These are phyloP conservation scores for Cadophora luteo-olivacea DNA, from an alignment of 2,329 filamentous ascomycete species.

Conservation along the genomic window DNA sequence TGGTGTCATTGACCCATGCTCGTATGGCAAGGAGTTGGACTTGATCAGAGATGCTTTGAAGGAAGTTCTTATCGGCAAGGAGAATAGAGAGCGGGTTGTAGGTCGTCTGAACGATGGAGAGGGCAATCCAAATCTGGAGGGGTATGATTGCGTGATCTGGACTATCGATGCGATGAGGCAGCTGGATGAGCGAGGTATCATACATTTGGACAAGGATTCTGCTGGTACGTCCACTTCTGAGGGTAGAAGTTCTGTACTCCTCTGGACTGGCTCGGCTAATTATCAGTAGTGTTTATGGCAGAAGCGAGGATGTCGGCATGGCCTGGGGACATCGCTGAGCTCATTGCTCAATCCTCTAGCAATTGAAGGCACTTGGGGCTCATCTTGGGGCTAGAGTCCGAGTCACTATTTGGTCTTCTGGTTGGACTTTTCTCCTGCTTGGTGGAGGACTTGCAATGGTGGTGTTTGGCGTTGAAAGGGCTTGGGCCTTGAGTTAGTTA, in stretches of 20 bases:
- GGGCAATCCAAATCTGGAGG: conserved; percentile 34
- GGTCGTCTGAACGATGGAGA: conserved; percentile 22
- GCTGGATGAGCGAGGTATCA: conserved; percentile 26
- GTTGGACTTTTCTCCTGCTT: not conserved
- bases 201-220: conserved; percentile 20
- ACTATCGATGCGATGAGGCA: conserved; percentile 32
- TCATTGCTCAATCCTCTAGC: not conserved
- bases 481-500: not conserved
- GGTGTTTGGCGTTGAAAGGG: not conserved
- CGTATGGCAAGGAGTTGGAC: conserved; percentile 23
- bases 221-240: not conserved
- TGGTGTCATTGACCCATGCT: conserved; percentile 30
- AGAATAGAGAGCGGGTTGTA: conserved; percentile 22
- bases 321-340: conserved; percentile 4
- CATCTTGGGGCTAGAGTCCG: not conserved
- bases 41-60: conserved; percentile 29
- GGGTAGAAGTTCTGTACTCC: too few species aligned
- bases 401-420: not conserved
- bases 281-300: not conserved
- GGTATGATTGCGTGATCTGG: conserved; percentile 40
- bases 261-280: not conserved
- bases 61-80: conserved; percentile 30
- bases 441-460: not conserved
- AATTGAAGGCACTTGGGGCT: not conserved
- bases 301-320: conserved; percentile 6